Evolutionary conservation across 495 filamentous ascomycete species (phyloP), one percentile per base, ranked within the genome.

Genomic region (Hypoxylon perforatum): DNA sequence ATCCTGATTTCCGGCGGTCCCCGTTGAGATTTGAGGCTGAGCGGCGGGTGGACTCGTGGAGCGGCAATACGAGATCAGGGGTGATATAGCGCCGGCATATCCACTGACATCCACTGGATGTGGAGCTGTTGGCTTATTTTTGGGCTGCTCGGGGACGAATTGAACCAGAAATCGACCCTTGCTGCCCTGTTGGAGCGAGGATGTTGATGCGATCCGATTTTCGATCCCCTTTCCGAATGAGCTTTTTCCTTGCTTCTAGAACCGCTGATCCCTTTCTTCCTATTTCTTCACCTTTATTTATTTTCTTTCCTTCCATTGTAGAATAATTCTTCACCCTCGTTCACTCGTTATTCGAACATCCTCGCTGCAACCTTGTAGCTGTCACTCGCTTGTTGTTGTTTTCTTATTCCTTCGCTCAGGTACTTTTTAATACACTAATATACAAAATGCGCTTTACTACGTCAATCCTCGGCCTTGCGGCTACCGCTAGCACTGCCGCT

Each of bases 381-480:
- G 41, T 63, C 65, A 67, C 39, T 73, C 72, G 57, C 62, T 72
- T 57, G 30, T 10, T 41, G 17, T 41, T 41, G 38, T 14, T 41
- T 41, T 41, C 15, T 41, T n/a, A n/a, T 52, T 19, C 38, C 61
- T 57, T 57, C 21, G 42, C 50, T 59, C 67, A n/a, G 48, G 62
- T 63, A 68, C 57, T 66, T 44, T 63, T 67, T 67, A 71, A 70
- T 57, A 71, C 28, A 57, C 63, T 57, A 66, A 60, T 65, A 60
- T 65, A 59, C 39, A 69, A 59, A 30, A 67, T 79, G 73, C 70
- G 78, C 78, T 80, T 76, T 30, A 65, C 70, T 25, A 48, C 69
- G n/a, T 61, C 69, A 54, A 58, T 67, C 60, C 73, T 78, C 63
- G 77, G 70, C 58, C 69, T 76, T 19, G 70, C 75, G 50, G 71